Evolutionary conservation across 75 land plant species (phyloP).

Genomic region (Cunninghamia lanceolata): DNA sequence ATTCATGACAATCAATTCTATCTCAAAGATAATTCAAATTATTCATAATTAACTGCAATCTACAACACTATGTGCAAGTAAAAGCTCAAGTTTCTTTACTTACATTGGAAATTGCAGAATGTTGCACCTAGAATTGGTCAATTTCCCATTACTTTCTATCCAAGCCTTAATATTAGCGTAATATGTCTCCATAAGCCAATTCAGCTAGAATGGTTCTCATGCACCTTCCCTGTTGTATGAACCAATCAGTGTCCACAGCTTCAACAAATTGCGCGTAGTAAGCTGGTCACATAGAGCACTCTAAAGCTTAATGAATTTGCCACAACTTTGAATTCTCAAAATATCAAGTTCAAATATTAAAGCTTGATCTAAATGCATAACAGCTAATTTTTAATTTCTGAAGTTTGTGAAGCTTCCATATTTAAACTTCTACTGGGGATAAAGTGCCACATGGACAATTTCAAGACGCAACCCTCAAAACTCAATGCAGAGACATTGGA

Average conservation of each 20-base stretch:
- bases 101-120: background rate
- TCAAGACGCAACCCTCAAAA: too few relatives aligned
- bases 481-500: too few relatives aligned
- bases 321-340: too few relatives aligned
- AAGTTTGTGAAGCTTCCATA: too few relatives aligned
- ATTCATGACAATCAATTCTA: background rate
- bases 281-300: background rate
- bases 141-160: background rate
- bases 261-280: background rate
- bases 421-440: too few relatives aligned
- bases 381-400: too few relatives aligned
- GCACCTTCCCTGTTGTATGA: background rate
- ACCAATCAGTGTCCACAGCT: background rate
- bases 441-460: too few relatives aligned
- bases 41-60: background rate
- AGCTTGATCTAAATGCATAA: too few relatives aligned
- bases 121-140: background rate
- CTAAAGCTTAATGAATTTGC: too few relatives aligned
- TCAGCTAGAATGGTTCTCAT: background rate
- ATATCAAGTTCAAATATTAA: too few relatives aligned
- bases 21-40: background rate
- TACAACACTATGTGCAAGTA: background rate
- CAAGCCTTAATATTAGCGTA: background rate
- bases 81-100: background rate
- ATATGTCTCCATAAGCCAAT: background rate